Evolutionary conservation across 495 filamentous ascomycete genomes (phyloP).

Genomic region (Aspergillus asperescens): DNA sequence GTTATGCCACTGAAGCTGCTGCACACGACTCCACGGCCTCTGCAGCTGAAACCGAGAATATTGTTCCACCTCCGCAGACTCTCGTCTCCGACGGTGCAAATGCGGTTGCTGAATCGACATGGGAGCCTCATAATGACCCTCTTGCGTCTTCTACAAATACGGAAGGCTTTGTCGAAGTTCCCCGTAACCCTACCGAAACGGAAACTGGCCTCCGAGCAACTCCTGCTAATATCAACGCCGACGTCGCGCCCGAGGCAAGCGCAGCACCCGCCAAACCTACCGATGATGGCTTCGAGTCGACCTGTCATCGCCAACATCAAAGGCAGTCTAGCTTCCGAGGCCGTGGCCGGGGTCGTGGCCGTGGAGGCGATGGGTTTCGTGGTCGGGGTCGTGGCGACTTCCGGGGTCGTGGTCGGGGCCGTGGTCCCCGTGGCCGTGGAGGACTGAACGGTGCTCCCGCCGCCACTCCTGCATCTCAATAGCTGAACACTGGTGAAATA

Average conservation of each 20-base stretch:
- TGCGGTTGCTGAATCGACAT: conserved; percentile 60
- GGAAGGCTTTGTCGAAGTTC: conserved; percentile 74
- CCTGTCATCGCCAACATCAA: conserved; percentile 49
- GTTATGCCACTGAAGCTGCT: conserved; percentile 20
- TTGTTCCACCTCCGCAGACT: conserved; percentile 47
- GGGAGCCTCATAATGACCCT: conserved; percentile 49
- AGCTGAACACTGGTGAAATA: conserved; percentile 1
- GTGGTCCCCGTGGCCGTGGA: conserved; percentile 32
- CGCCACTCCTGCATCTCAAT: conserved; percentile 20
- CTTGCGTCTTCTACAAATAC: conserved; percentile 48
- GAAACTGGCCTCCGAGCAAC: conserved; percentile 61
- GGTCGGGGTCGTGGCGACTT: conserved; percentile 35
- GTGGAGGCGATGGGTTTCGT: conserved; percentile 45
- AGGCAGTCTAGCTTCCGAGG: conserved; percentile 48
- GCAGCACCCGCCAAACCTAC: conserved; percentile 53
- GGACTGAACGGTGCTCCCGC: conserved; percentile 27
- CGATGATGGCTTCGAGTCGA: conserved; percentile 66
- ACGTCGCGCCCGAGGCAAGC: conserved; percentile 18
- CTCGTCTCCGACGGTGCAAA: conserved; percentile 60
- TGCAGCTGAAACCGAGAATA: conserved; percentile 30
- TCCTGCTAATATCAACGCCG: conserved; percentile 41
- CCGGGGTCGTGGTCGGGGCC: conserved; percentile 29
- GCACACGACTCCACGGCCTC: conserved; percentile 15
- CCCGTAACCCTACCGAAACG: conserved; percentile 68
- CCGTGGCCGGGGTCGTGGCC: conserved; percentile 52